A percentile compares a stretch with the other conserved stretches of the same genome.
phyloP scores from a whole-genome alignment of 495 filamentous ascomycete genomes.

The Aspergillus haitiensis region DNA sequence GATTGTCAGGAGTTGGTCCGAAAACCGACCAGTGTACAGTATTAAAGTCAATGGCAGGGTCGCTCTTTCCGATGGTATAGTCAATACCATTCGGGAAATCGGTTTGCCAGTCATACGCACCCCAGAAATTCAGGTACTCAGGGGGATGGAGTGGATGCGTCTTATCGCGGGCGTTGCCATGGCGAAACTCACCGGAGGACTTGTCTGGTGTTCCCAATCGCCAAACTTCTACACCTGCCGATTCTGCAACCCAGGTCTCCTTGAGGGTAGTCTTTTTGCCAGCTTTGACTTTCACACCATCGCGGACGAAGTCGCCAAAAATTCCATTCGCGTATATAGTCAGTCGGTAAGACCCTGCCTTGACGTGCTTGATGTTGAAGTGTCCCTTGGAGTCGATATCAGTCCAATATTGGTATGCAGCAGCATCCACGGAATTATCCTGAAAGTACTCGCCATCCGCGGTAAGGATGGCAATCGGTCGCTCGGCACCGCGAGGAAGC shows the following conservation, averaged over 20 bases:
- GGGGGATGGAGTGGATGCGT: slow-evolving; percentile 48
- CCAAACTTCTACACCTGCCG: slow-evolving; percentile 54
- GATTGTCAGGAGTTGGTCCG: slow-evolving; percentile 46
- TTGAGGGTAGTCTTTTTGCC: slow-evolving; percentile 32
- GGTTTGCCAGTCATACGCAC: slow-evolving; percentile 50
- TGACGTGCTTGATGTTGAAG: slow-evolving; percentile 50
- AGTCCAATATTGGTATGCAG: slow-evolving; percentile 58
- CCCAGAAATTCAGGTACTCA: slow-evolving; percentile 58
- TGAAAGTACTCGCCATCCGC: slow-evolving; percentile 55
- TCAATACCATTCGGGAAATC: slow-evolving; percentile 55
- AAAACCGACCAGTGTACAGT: slow-evolving; percentile 58
- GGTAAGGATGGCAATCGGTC: slow-evolving; percentile 52
- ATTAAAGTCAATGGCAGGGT: slow-evolving; percentile 48
- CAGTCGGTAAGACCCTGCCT: slow-evolving; percentile 53
- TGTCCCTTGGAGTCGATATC: slow-evolving; percentile 48
- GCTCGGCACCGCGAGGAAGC: slow-evolving; percentile 46
- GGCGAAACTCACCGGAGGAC: slow-evolving; percentile 54
- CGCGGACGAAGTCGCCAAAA: slow-evolving; percentile 53
- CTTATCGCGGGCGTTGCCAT: slow-evolving; percentile 44
- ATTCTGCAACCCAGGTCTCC: slow-evolving; percentile 49
- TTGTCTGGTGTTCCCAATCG: slow-evolving; percentile 57
- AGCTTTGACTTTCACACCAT: slow-evolving; percentile 40
- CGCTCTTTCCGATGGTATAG: slow-evolving; percentile 51
- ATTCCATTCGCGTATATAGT: slow-evolving; percentile 58
- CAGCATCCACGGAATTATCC: slow-evolving; percentile 52